Base-by-base conservation (phyloP, 192 early-diverging fungal species). In the Podila epigama region DNA sequence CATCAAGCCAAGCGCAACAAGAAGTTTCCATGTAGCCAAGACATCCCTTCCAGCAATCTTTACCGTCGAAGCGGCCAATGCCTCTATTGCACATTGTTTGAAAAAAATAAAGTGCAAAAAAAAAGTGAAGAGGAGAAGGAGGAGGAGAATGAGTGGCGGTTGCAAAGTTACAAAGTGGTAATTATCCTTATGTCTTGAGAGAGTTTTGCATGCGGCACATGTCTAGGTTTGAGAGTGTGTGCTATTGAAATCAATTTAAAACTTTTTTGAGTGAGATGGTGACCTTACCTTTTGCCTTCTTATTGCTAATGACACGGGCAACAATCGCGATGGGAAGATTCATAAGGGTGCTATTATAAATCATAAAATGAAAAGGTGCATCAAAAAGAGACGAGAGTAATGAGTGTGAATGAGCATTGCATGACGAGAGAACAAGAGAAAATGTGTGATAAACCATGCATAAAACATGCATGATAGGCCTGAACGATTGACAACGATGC, bases 41-140 rank as follows among this genome's bases (percentile, higher is more conserved):
- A 98, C 97, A 71, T 98, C 97, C 33, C 91, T 88, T n/a, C 94
- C 97, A 53, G 90, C 89, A 63, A 98, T 90, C 70, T 98, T 98
- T 39, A 98, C 95, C 20, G 88, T 92, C 8, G 95, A 96, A 7
- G 85, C 91, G 5, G 87, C 89, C 56, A 94, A 85, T 0, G 96
- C 96, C 56, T 91, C 91, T 68, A 70, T 60, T 63, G 51, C 51
- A 52, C 22, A 51, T 36, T 1, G 18, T 16, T 11, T 11, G n/a
- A 32, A 28, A 27, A 40, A 42, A 55, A 35, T 64, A 63, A 27
- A 51, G 32, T 5, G 28, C 35, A 22, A 44, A 20, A 53, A 37
- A 8, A n/a, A 15, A 39, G 9, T 27, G 11, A 44, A 57, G 13
- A n/a, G n/a, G n/a, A n/a, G n/a, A n/a, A n/a, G n/a, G n/a, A n/a